These are phyloP conservation scores for Fusarium phyllophilum DNA, from an alignment of 2,329 filamentous ascomycete species.

Conservation along the genomic window DNA sequence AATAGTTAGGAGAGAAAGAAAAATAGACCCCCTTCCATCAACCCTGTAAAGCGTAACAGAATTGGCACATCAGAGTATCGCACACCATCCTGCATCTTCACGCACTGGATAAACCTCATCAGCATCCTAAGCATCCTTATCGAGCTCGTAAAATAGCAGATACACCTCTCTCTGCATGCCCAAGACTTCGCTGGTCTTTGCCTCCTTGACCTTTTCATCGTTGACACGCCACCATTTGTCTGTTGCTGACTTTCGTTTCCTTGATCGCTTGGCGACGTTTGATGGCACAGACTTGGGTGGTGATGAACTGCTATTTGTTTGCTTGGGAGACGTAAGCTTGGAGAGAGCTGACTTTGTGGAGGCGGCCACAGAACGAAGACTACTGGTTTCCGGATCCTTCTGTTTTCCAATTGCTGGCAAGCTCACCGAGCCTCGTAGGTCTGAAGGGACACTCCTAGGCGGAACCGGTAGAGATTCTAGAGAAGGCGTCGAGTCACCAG, in stretches of 20 bases:
- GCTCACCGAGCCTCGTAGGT: slow-evolving; percentile 41
- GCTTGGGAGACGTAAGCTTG: slow-evolving; percentile 55
- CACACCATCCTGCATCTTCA: background rate
- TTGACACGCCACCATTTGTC: slow-evolving; percentile 97
- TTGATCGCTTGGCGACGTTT: slow-evolving; percentile 52
- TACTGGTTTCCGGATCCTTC: slow-evolving; percentile 61
- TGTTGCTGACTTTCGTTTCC: slow-evolving; percentile 64
- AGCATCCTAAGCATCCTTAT: slow-evolving; percentile 56
- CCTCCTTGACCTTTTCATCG: slow-evolving; percentile 95
- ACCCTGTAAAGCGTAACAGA: background rate
- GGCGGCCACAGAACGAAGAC: slow-evolving; percentile 65
- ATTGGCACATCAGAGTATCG: background rate
- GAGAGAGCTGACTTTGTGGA: slow-evolving; percentile 66
- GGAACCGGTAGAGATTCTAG: slow-evolving; percentile 47
- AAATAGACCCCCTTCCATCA: background rate
- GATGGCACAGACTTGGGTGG: slow-evolving; percentile 36
- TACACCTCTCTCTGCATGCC: slow-evolving; percentile 97
- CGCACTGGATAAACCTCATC: background rate
- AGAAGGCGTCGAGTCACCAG: slow-evolving; percentile 50
- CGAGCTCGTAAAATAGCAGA: slow-evolving; percentile 93
- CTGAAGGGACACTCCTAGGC: slow-evolving; percentile 48
- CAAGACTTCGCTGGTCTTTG: slow-evolving; percentile 89
- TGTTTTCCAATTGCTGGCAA: slow-evolving; percentile 47
- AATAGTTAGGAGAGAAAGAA: slow-evolving; percentile 16
- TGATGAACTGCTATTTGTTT: slow-evolving; percentile 36